Base-by-base conservation (phyloP, 2,329 filamentous ascomycete species). In the Calonectria montana region DNA sequence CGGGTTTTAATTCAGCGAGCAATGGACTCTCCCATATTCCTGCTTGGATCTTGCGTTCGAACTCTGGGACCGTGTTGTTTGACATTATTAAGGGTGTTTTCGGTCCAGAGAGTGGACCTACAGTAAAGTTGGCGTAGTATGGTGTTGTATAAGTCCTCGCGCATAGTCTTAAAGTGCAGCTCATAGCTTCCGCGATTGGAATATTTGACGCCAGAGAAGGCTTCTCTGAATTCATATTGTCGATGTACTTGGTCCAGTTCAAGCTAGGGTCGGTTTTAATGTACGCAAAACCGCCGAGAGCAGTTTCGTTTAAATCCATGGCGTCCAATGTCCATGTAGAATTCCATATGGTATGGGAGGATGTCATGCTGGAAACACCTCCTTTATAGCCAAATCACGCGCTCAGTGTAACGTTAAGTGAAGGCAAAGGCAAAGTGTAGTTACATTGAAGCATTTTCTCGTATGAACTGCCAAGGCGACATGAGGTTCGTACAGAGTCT, bases 381-480 rank as follows among this genome's bases (percentile, higher is more conserved):
- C 62, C 62, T 6, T 4, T 9, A 5, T 37, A 9, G 29, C 62
- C 62, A 39, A 65, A 65, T 10, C 10, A 15, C 2, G 62, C 62
- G 29, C 41, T 29, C n/a, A 65, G 18, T 6, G 45, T 65, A 1
- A 16, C 12, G 39, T 50, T 37, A 18, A 21, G 2, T 5, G 62
- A 50, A n/a, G 62, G 29, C 13, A 65, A 50, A n/a, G 62, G 29
- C 13, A 65, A 10, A n/a, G 62, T 65, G 21, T 65, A 65, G 13
- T 65, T 65, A 21, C 62, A 65, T 31, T 31, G 29, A 31, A 15
- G 2, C 2, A 63, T 47, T 27, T 6, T 16, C 18, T 63, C 3
- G 1, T 43, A 16, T 29, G 13, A 7, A 29, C 16, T 13, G 1
- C 25, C n/a, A 13, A 63, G 3, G 15, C 61, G 61, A 29, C 61